Evolutionary conservation across 106 monocot genomes (phyloP).

Genomic region (Narthecium ossifragum): DNA sequence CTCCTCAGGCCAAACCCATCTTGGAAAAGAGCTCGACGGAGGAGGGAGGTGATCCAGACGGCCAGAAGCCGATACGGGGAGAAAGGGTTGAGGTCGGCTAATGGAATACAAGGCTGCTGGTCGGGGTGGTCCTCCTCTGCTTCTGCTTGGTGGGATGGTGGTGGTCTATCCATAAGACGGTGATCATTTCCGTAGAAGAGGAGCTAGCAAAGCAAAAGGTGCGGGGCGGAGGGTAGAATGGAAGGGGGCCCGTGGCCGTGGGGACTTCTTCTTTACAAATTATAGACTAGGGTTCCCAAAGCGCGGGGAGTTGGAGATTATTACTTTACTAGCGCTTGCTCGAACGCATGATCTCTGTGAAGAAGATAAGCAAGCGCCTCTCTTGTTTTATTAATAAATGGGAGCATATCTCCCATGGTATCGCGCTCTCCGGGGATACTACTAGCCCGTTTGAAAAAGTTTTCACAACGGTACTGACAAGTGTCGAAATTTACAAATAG

Average conservation of each 20-base stretch:
- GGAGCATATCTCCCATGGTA: neutral
- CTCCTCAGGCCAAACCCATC: slow-evolving; percentile 12
- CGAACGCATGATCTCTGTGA: neutral
- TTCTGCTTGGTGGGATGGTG: neutral
- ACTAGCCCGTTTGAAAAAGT: too few relatives aligned
- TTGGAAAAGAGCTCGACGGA: neutral
- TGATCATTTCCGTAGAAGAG: slow-evolving; percentile 21
- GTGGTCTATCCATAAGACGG: slow-evolving; percentile 22
- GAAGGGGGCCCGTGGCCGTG: neutral
- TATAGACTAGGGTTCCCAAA: too few relatives aligned
- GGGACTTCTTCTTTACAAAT: neutral
- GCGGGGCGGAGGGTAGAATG: neutral
- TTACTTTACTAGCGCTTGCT: neutral
- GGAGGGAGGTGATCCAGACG: neutral
- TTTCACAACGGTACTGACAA: too few relatives aligned
- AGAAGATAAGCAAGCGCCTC: neutral
- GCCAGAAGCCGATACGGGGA: neutral
- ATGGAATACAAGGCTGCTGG: neutral
- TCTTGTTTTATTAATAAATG: neutral
- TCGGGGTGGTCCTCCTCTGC: too few relatives aligned
- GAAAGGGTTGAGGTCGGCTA: neutral
- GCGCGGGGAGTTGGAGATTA: neutral
- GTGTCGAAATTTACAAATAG: too few relatives aligned
- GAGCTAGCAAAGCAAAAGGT: too few relatives aligned
- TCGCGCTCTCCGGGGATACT: too few relatives aligned